These are phyloP conservation scores for Monosporozyma aquatica DNA, from an alignment of 805 yeast species.

Conservation along the genomic window DNA sequence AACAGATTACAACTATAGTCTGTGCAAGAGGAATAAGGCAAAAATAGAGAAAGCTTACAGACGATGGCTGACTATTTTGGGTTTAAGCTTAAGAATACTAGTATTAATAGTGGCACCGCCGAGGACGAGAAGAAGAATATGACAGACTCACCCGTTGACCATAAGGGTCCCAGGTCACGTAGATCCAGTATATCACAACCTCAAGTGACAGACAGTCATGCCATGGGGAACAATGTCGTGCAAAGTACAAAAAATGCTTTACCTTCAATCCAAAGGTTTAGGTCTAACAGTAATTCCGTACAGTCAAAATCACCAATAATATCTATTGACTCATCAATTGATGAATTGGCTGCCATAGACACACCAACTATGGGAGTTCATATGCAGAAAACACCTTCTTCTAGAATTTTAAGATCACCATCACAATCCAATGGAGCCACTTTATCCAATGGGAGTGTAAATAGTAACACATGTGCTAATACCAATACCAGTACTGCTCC, in stretches of 20 bases:
- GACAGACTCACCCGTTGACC: background rate
- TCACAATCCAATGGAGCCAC: slow-evolving; percentile 1
- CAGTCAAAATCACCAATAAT: background rate
- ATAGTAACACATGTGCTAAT: too few relatives aligned
- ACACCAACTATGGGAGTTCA: background rate
- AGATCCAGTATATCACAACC: background rate
- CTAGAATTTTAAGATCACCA: background rate
- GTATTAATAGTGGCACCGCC: background rate
- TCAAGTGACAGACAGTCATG: background rate
- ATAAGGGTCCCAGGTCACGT: background rate
- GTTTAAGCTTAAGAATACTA: background rate
- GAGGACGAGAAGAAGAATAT: background rate
- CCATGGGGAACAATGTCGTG: background rate
- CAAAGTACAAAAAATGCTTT: background rate
- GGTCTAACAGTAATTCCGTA: background rate
- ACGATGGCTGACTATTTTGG: slow-evolving; percentile 1
- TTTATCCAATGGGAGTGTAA: background rate
- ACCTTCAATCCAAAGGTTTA: background rate
- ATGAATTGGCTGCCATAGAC: background rate
- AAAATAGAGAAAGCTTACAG: too few relatives aligned
- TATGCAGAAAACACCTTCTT: background rate
- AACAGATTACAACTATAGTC: too few relatives aligned
- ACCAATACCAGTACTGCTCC: too few relatives aligned
- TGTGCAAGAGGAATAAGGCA: too few relatives aligned
- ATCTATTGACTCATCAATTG: background rate